Evolutionary conservation across 1,284 basidiomycete genomes (phyloP).

Genomic region (Crucibulum cyathiforme): DNA sequence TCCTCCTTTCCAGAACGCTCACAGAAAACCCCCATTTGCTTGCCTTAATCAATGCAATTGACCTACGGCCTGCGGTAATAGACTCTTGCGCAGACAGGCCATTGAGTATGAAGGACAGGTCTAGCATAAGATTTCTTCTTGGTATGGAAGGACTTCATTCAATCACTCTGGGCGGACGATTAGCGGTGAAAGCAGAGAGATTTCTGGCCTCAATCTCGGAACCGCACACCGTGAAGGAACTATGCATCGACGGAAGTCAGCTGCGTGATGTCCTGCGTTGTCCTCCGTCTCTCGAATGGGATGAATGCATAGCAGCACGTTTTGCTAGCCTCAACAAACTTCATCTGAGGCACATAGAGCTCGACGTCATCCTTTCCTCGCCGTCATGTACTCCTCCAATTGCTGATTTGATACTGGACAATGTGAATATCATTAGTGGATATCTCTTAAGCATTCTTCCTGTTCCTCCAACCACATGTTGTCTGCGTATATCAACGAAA

Average conservation of each 20-base stretch:
- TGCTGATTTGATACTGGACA: conserved; percentile 46
- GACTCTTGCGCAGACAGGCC: conserved; percentile 5
- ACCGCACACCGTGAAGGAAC: conserved; percentile 45
- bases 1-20: conserved; percentile 50
- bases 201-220: conserved; percentile 50
- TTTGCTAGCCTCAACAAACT: conserved; percentile 45
- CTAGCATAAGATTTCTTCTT: conserved; percentile 48
- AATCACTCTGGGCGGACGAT: conserved; percentile 52
- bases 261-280: conserved; percentile 22
- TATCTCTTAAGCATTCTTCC: conserved; percentile 46
- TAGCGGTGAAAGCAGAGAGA: conserved; percentile 51
- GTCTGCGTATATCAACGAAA: conserved; percentile 42
- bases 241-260: conserved; percentile 52
- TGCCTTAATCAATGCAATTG: conserved; percentile 47
- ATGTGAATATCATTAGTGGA: conserved; percentile 49
- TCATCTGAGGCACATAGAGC: conserved; percentile 48
- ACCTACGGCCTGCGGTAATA: conserved; percentile 43
- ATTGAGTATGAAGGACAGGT: conserved; percentile 36
- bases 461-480: conserved; percentile 39
- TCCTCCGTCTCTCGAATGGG: conserved; percentile 47
- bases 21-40: conserved; percentile 40
- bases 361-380: conserved; percentile 47
- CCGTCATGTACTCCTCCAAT: conserved; percentile 41
- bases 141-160: conserved; percentile 45
- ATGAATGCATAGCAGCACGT: conserved; percentile 43